These are phyloP conservation scores for Lactarius akahatsu DNA, from an alignment of 768 basidiomycete genomes.

Conservation along the genomic window DNA sequence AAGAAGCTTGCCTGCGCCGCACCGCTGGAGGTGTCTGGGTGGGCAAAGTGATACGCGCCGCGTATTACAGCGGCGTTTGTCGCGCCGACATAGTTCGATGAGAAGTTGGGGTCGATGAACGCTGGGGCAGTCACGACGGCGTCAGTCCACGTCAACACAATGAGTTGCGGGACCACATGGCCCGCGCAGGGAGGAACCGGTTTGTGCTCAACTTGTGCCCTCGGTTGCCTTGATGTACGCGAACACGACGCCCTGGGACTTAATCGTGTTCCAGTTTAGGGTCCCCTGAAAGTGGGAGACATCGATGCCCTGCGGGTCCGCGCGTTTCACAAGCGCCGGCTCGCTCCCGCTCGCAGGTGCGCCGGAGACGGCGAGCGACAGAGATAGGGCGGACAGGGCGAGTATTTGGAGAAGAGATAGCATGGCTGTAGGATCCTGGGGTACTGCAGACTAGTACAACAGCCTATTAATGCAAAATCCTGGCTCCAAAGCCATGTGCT, in stretches of 20 bases:
- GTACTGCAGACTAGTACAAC: no score
- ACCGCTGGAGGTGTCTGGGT: slow-evolving; percentile 52
- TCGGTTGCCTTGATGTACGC: slow-evolving; percentile 71
- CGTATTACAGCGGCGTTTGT: slow-evolving; percentile 56
- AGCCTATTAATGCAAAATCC: no score
- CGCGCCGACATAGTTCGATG: slow-evolving; percentile 53
- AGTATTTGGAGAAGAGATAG: no score
- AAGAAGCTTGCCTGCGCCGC: slow-evolving; percentile 61
- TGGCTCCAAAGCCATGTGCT: no score
- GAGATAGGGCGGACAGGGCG: no score
- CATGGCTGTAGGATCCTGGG: no score
- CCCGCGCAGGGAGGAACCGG: neutral
- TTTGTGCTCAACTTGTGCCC: slow-evolving; percentile 43
- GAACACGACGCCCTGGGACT: slow-evolving; percentile 51
- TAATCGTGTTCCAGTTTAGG: slow-evolving; percentile 54
- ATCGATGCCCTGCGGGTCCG: slow-evolving; percentile 52
- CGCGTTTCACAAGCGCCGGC: slow-evolving; percentile 35
- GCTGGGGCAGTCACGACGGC: slow-evolving; percentile 21
- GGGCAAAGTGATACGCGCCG: slow-evolving; percentile 62
- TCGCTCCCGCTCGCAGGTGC: no score
- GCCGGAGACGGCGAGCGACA: no score
- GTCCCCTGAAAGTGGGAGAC: slow-evolving; percentile 50
- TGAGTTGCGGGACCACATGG: no score
- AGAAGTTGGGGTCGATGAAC: slow-evolving; percentile 47
- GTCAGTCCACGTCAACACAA: slow-evolving; percentile 27